Conservation (phyloP, 148 eudicot species). For the Arbutus unedo region DNA sequence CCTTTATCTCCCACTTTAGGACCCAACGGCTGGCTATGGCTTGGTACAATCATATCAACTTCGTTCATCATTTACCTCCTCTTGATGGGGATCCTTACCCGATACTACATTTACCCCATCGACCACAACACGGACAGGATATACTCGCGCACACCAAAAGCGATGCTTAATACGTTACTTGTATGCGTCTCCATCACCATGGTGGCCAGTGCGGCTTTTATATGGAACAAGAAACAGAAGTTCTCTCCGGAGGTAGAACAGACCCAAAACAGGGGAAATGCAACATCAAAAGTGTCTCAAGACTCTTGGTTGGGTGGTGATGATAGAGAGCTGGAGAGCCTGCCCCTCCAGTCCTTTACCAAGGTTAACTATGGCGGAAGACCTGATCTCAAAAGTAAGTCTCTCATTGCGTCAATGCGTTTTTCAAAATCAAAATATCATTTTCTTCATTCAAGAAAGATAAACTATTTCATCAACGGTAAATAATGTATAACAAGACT, state of each 20-base stretch:
- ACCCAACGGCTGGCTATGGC: slow-evolving; percentile 63
- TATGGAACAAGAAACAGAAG: slow-evolving; percentile 50
- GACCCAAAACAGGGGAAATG: slow-evolving; percentile 34
- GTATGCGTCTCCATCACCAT: slow-evolving; percentile 39
- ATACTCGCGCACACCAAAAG: slow-evolving; percentile 32
- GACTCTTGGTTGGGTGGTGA: slow-evolving; percentile 33
- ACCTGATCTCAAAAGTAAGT: slow-evolving; percentile 85
- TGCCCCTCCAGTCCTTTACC: slow-evolving; percentile 54
- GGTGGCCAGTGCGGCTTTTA: slow-evolving; percentile 32
- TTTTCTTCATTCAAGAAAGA: no score
- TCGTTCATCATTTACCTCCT: slow-evolving; percentile 61
- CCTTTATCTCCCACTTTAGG: slow-evolving; percentile 54
- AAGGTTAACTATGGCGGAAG: slow-evolving; percentile 66
- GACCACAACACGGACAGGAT: slow-evolving; percentile 43
- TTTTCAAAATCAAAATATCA: background rate
- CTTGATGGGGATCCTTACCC: slow-evolving; percentile 52
- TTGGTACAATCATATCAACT: slow-evolving; percentile 55
- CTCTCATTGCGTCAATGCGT: background rate
- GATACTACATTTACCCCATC: slow-evolving; percentile 64
- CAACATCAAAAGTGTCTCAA: slow-evolving; percentile 38
- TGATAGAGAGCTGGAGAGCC: slow-evolving; percentile 71
- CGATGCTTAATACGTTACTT: slow-evolving; percentile 36
- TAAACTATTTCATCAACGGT: no score
- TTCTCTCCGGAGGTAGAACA: slow-evolving; percentile 36
- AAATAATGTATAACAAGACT: no score